Percentiles rank a stretch among this genome's conserved stretches.
These are phyloP conservation scores for Mentha longifolia DNA, from an alignment of 257 asterid species.

Conservation along the genomic window DNA sequence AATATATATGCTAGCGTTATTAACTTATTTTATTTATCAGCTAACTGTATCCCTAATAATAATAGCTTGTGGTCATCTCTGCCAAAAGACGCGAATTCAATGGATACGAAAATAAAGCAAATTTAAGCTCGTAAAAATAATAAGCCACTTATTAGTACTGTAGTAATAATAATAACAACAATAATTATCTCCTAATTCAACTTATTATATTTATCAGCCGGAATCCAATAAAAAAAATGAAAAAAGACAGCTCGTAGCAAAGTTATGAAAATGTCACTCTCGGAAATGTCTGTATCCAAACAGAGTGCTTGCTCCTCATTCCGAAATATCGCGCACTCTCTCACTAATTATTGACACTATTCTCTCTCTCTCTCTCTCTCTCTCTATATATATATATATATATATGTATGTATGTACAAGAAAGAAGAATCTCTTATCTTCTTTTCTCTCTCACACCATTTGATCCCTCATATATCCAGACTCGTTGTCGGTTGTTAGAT, in stretches of 20 bases:
- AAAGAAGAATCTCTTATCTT: conserved; percentile 36
- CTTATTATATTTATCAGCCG: too few relatives aligned
- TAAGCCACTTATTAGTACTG: too few relatives aligned
- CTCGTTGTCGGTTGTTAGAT: conserved; percentile 28
- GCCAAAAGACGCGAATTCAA: not conserved
- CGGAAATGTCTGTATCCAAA: not conserved
- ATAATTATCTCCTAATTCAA: too few relatives aligned
- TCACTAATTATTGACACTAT: not conserved
- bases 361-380: too few relatives aligned
- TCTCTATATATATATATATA: not conserved
- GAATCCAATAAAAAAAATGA: too few relatives aligned
- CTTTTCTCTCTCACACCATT: conserved; percentile 32
- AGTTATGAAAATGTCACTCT: not conserved
- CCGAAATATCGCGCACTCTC: conserved; percentile 3
- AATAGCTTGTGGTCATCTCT: too few relatives aligned
- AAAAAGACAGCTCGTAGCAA: not conserved
- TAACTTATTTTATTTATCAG: too few relatives aligned
- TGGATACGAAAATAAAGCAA: not conserved
- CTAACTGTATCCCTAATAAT: too few relatives aligned
- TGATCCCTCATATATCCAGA: conserved; percentile 26
- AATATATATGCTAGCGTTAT: not conserved
- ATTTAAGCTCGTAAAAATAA: not conserved
- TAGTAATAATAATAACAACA: too few relatives aligned
- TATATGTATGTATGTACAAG: too few relatives aligned
- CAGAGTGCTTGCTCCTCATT: too few relatives aligned